Percentiles rank a stretch among this genome's conserved stretches.
Conservation (phyloP, 2,329 filamentous ascomycete genomes). For the Dactylellina parvicollis region DNA sequence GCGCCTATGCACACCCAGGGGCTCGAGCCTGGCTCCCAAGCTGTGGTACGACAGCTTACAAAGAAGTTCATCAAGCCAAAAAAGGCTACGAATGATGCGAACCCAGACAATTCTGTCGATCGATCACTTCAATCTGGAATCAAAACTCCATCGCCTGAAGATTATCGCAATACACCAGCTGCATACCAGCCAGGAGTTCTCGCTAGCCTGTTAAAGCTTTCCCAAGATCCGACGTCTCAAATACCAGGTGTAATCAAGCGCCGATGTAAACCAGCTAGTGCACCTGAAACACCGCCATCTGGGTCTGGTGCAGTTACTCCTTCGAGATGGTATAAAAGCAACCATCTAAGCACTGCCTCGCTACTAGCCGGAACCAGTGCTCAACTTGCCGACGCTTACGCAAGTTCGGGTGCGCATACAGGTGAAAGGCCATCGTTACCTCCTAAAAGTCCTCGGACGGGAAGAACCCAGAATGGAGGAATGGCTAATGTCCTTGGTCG, state of each 20-base stretch:
- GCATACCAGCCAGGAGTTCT: slow-evolving; percentile 30
- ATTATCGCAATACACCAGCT: background rate
- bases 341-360: slow-evolving; percentile 24
- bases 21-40: slow-evolving; percentile 1
- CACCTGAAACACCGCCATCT: slow-evolving; percentile 1
- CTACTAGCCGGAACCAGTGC: slow-evolving; percentile 29
- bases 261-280: background rate
- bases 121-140: too few relatives aligned
- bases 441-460: background rate
- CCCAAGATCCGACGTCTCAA: background rate
- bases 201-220: slow-evolving; percentile 30
- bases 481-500: slow-evolving; percentile 12
- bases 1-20: background rate
- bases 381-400: slow-evolving; percentile 28
- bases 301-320: slow-evolving; percentile 23
- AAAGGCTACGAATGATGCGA: background rate
- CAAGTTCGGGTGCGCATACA: background rate
- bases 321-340: slow-evolving; percentile 28
- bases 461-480: slow-evolving; percentile 13
- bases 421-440: slow-evolving; percentile 7
- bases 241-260: background rate
- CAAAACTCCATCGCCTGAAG: background rate
- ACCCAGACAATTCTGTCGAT: background rate
- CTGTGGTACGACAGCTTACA: slow-evolving; percentile 3
- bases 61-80: slow-evolving; percentile 1